These are phyloP conservation scores for Cladobotryum protrusum DNA, from an alignment of 2,329 filamentous ascomycete species.

Conservation along the genomic window DNA sequence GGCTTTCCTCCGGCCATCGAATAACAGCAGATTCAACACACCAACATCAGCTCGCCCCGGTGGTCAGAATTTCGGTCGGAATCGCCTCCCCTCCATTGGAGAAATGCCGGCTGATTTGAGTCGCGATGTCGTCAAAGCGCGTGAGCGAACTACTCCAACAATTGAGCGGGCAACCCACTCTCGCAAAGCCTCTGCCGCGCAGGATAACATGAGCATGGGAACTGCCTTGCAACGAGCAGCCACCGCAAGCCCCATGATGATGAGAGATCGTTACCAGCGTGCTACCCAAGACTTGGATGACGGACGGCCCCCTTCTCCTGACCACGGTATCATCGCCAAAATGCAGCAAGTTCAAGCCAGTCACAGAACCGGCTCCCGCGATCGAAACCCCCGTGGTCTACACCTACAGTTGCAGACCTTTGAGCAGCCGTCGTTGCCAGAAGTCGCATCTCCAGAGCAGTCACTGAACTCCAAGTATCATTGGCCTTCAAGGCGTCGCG, in stretches of 20 bases:
- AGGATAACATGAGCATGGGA: constrained; percentile 37
- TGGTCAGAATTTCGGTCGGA: constrained; percentile 53
- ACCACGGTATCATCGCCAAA: constrained; percentile 54
- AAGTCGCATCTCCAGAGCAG: constrained; percentile 51
- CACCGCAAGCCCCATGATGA: constrained; percentile 62
- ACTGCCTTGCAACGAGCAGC: constrained; percentile 55
- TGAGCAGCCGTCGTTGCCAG: constrained; percentile 43
- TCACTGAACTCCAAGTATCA: constrained; percentile 50
- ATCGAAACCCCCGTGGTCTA: constrained; percentile 68
- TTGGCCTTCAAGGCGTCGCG: constrained; percentile 48
- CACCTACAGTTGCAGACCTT: constrained; percentile 58
- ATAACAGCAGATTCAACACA: constrained; percentile 63
- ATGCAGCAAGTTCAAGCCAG: constrained; percentile 52
- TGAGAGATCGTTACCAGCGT: constrained; percentile 40
- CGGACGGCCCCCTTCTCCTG: constrained; percentile 55
- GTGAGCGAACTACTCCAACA: constrained; percentile 18
- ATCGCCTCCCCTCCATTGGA: constrained; percentile 71
- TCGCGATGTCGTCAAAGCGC: constrained; percentile 22
- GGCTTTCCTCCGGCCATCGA: constrained; percentile 60
- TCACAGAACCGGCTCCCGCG: constrained; percentile 64
- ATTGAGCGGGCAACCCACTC: constrained; percentile 24
- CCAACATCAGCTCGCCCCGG: constrained; percentile 58
- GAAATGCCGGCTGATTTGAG: constrained; percentile 41
- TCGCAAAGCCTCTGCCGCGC: constrained; percentile 34
- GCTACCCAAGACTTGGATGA: constrained; percentile 25